phyloP scores from a whole-genome alignment of 78 protist genomes.

The Dictyostelium intermedium region DNA sequence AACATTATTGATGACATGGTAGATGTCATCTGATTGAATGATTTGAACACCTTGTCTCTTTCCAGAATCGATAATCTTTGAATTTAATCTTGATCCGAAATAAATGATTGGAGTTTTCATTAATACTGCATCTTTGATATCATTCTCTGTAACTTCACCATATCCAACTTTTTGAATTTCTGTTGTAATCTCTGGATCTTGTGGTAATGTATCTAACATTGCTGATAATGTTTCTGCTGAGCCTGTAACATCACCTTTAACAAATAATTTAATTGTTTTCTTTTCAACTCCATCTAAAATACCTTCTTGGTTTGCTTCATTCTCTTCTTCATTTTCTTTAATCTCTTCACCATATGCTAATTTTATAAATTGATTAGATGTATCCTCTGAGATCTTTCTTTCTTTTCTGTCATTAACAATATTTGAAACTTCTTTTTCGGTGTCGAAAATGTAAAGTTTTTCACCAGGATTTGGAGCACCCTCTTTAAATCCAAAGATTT shows the following conservation, averaged over 20 bases:
- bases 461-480: slow-evolving; percentile 33
- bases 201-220: background rate
- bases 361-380: background rate
- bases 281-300: background rate
- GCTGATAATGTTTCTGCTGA: slow-evolving; percentile 36
- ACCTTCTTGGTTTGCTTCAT: background rate
- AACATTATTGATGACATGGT: slow-evolving; percentile 47
- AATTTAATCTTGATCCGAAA: slow-evolving; percentile 35
- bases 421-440: slow-evolving; percentile 10
- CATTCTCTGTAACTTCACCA: slow-evolving; percentile 65
- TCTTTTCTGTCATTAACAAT: slow-evolving; percentile 12
- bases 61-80: background rate
- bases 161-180: slow-evolving; percentile 10
- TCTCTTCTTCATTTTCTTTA: background rate
- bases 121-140: slow-evolving; percentile 12
- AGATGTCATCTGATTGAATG: slow-evolving; percentile 50
- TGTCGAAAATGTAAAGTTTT: background rate
- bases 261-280: slow-evolving; percentile 15
- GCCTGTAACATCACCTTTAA: slow-evolving; percentile 73
- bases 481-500: slow-evolving; percentile 57
- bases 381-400: background rate
- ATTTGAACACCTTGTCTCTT: background rate
- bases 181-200: slow-evolving; percentile 33
- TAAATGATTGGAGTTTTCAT: slow-evolving; percentile 59
- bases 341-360: background rate